Evolutionary conservation across 257 asterid genomes (phyloP).

Genomic region (Orobanche coerulescens): DNA sequence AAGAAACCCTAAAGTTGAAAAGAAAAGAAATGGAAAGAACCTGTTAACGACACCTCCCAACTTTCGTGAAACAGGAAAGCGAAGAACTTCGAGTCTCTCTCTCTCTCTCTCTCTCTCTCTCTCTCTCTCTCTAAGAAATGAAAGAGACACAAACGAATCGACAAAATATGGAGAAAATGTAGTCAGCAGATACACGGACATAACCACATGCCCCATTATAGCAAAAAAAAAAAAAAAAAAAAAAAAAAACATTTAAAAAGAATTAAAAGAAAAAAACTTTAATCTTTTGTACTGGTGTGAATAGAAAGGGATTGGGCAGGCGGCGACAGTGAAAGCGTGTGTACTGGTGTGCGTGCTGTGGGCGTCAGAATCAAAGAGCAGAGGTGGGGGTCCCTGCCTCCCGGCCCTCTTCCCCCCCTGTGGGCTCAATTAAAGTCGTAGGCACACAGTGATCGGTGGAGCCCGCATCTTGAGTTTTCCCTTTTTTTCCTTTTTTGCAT

Average conservation of each 20-base stretch:
- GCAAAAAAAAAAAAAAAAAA: background rate
- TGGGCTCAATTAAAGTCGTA: constrained; percentile 17
- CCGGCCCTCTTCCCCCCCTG: no score
- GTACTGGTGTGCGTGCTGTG: constrained; percentile 27
- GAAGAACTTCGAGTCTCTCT: background rate
- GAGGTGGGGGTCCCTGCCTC: constrained; percentile 21
- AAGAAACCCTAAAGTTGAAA: background rate
- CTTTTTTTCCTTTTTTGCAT: constrained; percentile 24
- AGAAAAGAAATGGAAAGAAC: background rate
- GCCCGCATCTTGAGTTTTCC: constrained; percentile 21
- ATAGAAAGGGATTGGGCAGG: constrained; percentile 26
- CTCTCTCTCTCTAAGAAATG: constrained; percentile 19
- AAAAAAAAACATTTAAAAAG: background rate
- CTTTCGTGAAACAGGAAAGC: background rate
- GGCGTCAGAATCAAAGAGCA: constrained; percentile 39
- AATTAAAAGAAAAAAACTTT: background rate
- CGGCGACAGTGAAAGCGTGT: constrained; percentile 31
- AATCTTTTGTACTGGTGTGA: constrained; percentile 13
- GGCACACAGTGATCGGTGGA: constrained; percentile 21
- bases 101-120: background rate
- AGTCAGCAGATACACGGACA: constrained; percentile 22
- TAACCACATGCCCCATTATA: constrained; percentile 20
- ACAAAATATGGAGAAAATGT: constrained; percentile 7
- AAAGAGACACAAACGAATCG: constrained; percentile 30
- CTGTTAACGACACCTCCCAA: constrained; percentile 3